phyloP scores from a whole-genome alignment of 306 rosid genomes.

The Prunus dulcis region DNA sequence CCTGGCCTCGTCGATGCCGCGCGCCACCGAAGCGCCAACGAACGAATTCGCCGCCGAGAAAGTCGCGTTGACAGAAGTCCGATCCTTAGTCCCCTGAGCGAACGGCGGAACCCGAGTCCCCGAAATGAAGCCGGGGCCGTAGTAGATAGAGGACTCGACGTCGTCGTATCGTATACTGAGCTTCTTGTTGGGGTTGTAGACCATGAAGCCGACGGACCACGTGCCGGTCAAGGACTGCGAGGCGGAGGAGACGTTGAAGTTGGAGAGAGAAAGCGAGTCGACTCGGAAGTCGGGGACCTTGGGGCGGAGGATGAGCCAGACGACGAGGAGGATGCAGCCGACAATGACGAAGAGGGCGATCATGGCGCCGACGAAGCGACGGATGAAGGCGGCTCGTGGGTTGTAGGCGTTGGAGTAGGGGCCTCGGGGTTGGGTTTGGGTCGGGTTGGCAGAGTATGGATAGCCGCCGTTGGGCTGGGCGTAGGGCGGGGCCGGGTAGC shows the following conservation, averaged over 20 bases:
- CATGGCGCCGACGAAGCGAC: slow-evolving; percentile 58
- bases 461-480: slow-evolving; percentile 38
- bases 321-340: slow-evolving; percentile 44
- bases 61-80: slow-evolving; percentile 35
- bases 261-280: slow-evolving; percentile 44
- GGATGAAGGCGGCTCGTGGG: slow-evolving; percentile 46
- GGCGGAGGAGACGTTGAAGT: slow-evolving; percentile 46
- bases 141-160: slow-evolving; percentile 34
- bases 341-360: slow-evolving; percentile 46
- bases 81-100: slow-evolving; percentile 38
- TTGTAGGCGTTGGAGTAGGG: slow-evolving; percentile 16
- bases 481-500: slow-evolving; percentile 56
- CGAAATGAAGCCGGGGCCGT: slow-evolving; percentile 25
- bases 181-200: slow-evolving; percentile 68
- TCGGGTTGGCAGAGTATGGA: slow-evolving; percentile 46
- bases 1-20: slow-evolving; percentile 26
- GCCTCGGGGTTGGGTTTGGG: slow-evolving; percentile 23
- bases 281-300: slow-evolving; percentile 53
- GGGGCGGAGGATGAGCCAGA: slow-evolving; percentile 91
- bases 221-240: slow-evolving; percentile 49
- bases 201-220: slow-evolving; percentile 49
- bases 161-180: slow-evolving; percentile 50
- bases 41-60: slow-evolving; percentile 37
- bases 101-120: slow-evolving; percentile 44
- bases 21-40: slow-evolving; percentile 7